phyloP scores from a whole-genome alignment of 805 yeast genomes.

The Candida caryicola region DNA sequence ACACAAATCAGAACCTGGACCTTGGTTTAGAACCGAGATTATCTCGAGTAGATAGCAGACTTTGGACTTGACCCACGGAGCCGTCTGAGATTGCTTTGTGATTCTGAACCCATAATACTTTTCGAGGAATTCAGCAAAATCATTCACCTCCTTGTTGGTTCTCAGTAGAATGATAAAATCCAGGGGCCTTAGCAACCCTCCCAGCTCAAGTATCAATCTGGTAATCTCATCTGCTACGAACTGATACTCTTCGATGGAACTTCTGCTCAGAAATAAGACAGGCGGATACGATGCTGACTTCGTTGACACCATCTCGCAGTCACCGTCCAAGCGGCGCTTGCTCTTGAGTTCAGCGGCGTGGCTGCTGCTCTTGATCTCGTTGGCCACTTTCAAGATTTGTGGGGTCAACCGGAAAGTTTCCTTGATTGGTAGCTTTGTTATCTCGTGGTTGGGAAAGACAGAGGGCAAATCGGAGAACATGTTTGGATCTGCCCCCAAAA shows the following conservation, averaged over 20 bases:
- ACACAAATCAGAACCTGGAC: constrained; percentile 31
- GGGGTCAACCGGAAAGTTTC: constrained; percentile 65
- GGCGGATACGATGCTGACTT: constrained; percentile 24
- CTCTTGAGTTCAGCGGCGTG: constrained; percentile 2
- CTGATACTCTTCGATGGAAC: constrained; percentile 35
- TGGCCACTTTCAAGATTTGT: constrained; percentile 48
- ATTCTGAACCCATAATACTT: constrained; percentile 40
- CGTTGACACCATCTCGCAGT: constrained; percentile 9
- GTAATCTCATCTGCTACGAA: constrained; percentile 47
- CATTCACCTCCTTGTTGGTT: constrained; percentile 49
- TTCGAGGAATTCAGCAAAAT: constrained; percentile 31
- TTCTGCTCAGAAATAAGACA: constrained; percentile 13
- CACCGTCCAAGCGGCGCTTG: background rate
- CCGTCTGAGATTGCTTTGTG: constrained; percentile 44
- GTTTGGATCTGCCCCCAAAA: constrained; percentile 51
- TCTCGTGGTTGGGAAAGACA: constrained; percentile 18
- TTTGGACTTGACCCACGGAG: constrained; percentile 50
- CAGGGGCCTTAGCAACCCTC: constrained; percentile 39
- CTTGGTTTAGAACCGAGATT: constrained; percentile 39
- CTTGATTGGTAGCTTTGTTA: constrained; percentile 33
- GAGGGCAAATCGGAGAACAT: constrained; percentile 26
- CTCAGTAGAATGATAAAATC: constrained; percentile 55
- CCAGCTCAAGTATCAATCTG: constrained; percentile 38
- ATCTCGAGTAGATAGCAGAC: constrained; percentile 48
- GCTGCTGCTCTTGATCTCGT: constrained; percentile 15